These are phyloP conservation scores for Arthrinium phaeospermum DNA, from an alignment of 2,329 filamentous ascomycete species.

Conservation along the genomic window DNA sequence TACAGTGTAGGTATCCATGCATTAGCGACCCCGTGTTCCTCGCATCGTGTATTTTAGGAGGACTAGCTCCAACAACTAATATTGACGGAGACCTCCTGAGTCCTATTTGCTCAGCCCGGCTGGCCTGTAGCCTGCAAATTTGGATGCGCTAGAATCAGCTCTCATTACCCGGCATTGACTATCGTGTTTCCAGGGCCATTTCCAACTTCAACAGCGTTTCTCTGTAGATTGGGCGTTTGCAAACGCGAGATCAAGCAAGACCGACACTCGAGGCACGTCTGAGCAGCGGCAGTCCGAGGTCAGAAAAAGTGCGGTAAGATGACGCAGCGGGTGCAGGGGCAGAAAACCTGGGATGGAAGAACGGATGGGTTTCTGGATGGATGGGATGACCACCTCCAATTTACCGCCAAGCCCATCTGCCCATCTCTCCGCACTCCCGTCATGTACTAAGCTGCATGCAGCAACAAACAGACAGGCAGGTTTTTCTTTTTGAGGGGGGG, in stretches of 20 bases:
- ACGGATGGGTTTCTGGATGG: not conserved
- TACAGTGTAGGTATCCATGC: slow-evolving; percentile 4
- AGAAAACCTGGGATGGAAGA: not conserved
- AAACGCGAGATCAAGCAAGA: not conserved
- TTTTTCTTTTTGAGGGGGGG: not conserved
- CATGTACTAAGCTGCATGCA: slow-evolving; percentile 3
- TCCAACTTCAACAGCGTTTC: not conserved
- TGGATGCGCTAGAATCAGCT: not conserved
- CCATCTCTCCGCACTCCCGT: slow-evolving; percentile 3
- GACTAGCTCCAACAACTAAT: slow-evolving; percentile 11
- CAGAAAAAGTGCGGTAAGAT: not conserved
- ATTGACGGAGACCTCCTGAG: slow-evolving; percentile 16
- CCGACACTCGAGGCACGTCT: not conserved
- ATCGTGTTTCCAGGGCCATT: not conserved
- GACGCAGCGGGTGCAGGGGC: slow-evolving; percentile 6
- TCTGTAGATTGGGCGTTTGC: not conserved
- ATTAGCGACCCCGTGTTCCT: slow-evolving; percentile 15
- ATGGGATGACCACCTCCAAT: not conserved
- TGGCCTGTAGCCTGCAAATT: slow-evolving; percentile 9
- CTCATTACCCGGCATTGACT: not conserved
- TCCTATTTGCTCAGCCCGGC: not conserved
- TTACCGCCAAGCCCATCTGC: not conserved
- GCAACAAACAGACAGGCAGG: not conserved
- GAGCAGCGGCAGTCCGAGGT: not conserved
- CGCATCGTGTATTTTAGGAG: slow-evolving; percentile 7